A percentile compares a stretch with the other conserved stretches of the same genome.
Conservation (phyloP, 768 basidiomycete genomes). For the Phylloporus sp. region DNA sequence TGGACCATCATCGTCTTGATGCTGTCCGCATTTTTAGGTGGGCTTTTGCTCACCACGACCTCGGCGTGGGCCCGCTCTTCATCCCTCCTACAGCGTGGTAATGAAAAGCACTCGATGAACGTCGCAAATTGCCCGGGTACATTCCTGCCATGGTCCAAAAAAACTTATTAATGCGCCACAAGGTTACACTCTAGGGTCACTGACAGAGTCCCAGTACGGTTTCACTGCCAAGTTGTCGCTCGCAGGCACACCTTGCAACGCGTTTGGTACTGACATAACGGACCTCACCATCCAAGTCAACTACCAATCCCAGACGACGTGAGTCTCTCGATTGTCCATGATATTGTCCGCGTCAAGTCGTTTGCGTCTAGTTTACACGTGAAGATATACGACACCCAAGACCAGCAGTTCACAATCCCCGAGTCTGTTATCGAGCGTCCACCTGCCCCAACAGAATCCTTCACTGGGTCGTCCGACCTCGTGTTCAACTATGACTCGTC, state of each 20-base stretch:
- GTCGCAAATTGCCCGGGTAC: slow-evolving; percentile 32
- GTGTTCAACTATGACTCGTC: slow-evolving; percentile 59
- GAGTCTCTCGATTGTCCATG: slow-evolving; percentile 3
- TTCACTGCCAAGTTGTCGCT: slow-evolving; percentile 52
- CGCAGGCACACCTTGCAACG: slow-evolving; percentile 55
- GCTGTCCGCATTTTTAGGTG: slow-evolving; percentile 3
- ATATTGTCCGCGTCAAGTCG: not conserved
- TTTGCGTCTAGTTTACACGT: slow-evolving; percentile 50
- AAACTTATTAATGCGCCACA: slow-evolving; percentile 14
- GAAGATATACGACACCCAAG: slow-evolving; percentile 56
- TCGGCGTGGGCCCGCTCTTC: slow-evolving; percentile 5
- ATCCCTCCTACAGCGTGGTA: slow-evolving; percentile 5
- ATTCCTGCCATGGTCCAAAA: not conserved
- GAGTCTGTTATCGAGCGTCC: slow-evolving; percentile 46
- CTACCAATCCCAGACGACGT: slow-evolving; percentile 56
- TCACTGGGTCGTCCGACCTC: slow-evolving; percentile 49
- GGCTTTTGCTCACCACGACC: slow-evolving; percentile 4
- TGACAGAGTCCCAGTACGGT: slow-evolving; percentile 43
- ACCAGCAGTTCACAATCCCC: slow-evolving; percentile 65
- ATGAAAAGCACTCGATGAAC: slow-evolving; percentile 21
- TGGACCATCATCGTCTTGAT: not conserved
- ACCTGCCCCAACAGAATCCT: slow-evolving; percentile 29
- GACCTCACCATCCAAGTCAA: slow-evolving; percentile 61
- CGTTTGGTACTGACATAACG: slow-evolving; percentile 55
- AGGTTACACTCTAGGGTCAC: slow-evolving; percentile 50